phyloP scores from a whole-genome alignment of 2,329 filamentous ascomycete genomes.

The Aureobasidium sp. region DNA sequence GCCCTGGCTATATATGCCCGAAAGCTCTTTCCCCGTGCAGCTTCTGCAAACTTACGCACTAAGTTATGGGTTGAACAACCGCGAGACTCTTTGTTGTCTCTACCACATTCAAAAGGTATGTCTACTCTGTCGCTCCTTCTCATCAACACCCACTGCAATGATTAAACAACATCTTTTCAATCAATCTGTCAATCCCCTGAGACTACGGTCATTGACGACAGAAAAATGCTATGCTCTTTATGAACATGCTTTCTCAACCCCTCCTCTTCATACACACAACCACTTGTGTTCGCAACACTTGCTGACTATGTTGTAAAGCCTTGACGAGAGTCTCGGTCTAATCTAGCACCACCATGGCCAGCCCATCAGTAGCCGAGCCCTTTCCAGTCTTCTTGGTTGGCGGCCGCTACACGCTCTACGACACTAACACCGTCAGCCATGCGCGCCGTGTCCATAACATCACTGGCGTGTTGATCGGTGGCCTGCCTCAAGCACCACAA shows the following conservation, averaged over 20 bases:
- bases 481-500: constrained; percentile 82
- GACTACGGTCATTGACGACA: constrained; percentile 45
- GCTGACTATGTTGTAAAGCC: constrained; percentile 1
- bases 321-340: constrained; percentile 9
- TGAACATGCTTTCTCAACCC: constrained; percentile 15
- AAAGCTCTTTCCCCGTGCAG: constrained; percentile 8
- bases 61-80: constrained; percentile 1
- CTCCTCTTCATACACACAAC: not conserved
- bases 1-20: not conserved
- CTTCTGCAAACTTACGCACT: constrained; percentile 7
- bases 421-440: constrained; percentile 67
- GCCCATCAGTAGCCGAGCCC: constrained; percentile 37
- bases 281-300: constrained; percentile 13
- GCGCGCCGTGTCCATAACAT: constrained; percentile 75
- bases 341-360: constrained; percentile 21
- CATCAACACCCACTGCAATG: constrained; percentile 14
- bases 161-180: constrained; percentile 52
- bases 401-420: constrained; percentile 81
- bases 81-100: not conserved
- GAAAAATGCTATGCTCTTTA: constrained; percentile 42
- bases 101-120: not conserved
- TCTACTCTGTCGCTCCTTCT: not conserved
- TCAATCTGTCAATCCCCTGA: constrained; percentile 83
- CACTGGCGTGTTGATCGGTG: constrained; percentile 77
- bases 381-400: constrained; percentile 75